Evolutionary conservation across 2,329 filamentous ascomycete genomes (phyloP).

Genomic region (Hypoxylon sp.): DNA sequence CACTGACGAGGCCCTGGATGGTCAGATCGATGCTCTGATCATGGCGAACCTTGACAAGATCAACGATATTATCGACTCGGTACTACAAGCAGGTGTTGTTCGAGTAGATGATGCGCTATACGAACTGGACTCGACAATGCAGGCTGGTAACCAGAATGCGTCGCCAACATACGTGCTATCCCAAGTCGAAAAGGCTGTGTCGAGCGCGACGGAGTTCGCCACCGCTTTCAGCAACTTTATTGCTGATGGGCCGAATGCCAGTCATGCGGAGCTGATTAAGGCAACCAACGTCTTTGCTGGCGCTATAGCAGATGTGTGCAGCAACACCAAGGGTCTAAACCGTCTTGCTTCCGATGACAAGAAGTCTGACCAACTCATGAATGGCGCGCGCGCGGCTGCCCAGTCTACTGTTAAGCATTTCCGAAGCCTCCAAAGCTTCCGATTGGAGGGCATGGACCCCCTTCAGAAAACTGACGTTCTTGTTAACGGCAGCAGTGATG

Average conservation of each 20-base stretch:
- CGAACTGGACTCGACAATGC: conserved; percentile 97
- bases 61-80: conserved; percentile 97
- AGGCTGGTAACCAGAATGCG: conserved; percentile 98
- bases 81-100: conserved; percentile 91
- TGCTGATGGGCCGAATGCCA: conserved; percentile 92
- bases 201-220: conserved; percentile 95
- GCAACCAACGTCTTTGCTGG: conserved; percentile 92
- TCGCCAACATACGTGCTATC: conserved; percentile 95
- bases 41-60: conserved; percentile 91
- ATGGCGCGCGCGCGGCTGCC: conserved; percentile 86
- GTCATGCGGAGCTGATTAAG: conserved; percentile 91
- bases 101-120: conserved; percentile 97
- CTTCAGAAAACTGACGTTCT: conserved; percentile 97
- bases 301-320: conserved; percentile 92
- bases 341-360: conserved; percentile 96
- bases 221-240: conserved; percentile 99
- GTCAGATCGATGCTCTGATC: conserved; percentile 91
- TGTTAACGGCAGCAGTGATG: conserved; percentile 96
- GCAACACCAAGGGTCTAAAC: conserved; percentile 95
- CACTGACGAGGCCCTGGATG: conserved; percentile 85
- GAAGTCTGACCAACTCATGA: conserved; percentile 88
- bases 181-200: conserved; percentile 96
- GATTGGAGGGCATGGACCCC: conserved; percentile 89
- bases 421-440: conserved; percentile 92
- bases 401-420: conserved; percentile 94